phyloP scores from a whole-genome alignment of 2,329 filamentous ascomycete species.

The Fusarium odoratissimum region DNA sequence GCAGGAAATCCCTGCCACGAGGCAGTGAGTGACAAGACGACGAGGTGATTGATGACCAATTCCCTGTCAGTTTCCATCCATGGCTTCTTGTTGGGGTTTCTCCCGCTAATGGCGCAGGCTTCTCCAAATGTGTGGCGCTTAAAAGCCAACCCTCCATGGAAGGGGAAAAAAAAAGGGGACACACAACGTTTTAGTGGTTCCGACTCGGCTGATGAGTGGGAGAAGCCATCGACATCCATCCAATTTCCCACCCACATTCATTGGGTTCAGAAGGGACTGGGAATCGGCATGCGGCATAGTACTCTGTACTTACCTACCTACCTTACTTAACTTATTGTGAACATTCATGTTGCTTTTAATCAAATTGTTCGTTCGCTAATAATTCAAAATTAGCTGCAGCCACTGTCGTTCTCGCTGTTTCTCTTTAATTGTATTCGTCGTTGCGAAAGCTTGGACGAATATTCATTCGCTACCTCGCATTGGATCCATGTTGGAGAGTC shows the following conservation, averaged over 20 bases:
- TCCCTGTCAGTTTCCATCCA: constrained; percentile 6
- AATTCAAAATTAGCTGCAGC: neutral
- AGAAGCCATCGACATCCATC: constrained; percentile 43
- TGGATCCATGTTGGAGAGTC: constrained; percentile 7
- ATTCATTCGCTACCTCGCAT: constrained; percentile 8
- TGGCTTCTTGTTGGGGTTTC: constrained; percentile 13
- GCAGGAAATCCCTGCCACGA: constrained; percentile 20
- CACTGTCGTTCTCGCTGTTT: constrained; percentile 15
- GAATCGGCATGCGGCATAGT: constrained; percentile 29
- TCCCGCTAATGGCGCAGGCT: constrained; percentile 6
- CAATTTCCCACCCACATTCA: constrained; percentile 44
- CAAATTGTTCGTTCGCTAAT: constrained; percentile 11
- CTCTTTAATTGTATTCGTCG: constrained; percentile 9
- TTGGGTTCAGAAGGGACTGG: constrained; percentile 36
- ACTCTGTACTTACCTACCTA: neutral
- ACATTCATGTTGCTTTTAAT: constrained; percentile 8
- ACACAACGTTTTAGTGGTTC: constrained; percentile 38
- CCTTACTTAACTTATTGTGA: neutral
- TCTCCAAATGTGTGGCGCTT: constrained; percentile 36
- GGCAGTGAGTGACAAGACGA: constrained; percentile 6
- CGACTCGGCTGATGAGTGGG: constrained; percentile 37
- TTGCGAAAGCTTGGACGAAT: constrained; percentile 8
- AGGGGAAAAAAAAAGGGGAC: constrained; percentile 39
- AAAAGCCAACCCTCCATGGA: constrained; percentile 12
- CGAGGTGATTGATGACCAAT: constrained; percentile 24